A percentile compares a stretch with the other conserved stretches of the same genome.
Evolutionary conservation across 768 basidiomycete genomes (phyloP).

Genomic region (Calocybe indica): DNA sequence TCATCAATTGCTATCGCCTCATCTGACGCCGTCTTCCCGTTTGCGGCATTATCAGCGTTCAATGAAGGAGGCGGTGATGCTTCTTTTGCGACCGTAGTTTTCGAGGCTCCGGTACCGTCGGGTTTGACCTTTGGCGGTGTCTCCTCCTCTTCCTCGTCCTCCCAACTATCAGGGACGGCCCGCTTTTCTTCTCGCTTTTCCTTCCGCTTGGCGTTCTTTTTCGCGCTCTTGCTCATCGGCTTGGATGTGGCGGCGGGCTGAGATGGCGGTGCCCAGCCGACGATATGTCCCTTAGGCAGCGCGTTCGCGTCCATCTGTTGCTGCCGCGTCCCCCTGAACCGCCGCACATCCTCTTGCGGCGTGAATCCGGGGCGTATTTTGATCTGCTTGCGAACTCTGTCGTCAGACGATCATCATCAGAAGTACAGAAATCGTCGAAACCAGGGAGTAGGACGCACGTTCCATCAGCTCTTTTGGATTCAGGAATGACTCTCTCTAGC

Average conservation of each 20-base stretch:
- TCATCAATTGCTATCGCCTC: no score
- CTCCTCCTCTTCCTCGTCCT: constrained; percentile 58
- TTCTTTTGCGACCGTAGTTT: constrained; percentile 12
- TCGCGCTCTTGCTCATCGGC: constrained; percentile 73
- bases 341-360: constrained; percentile 89
- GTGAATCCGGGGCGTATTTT: constrained; percentile 92
- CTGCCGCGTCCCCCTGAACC: constrained; percentile 77
- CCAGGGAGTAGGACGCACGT: constrained; percentile 47
- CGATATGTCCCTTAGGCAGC: constrained; percentile 73
- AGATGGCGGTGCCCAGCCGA: constrained; percentile 72
- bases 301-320: constrained; percentile 59
- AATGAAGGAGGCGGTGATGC: constrained; percentile 17
- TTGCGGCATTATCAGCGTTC: no score
- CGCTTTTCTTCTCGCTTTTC: constrained; percentile 61
- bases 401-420: constrained; percentile 3
- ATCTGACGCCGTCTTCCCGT: no score
- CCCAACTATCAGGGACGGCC: constrained; percentile 75
- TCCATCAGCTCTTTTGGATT: constrained; percentile 78
- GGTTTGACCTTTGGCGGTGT: constrained; percentile 4
- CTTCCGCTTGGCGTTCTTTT: constrained; percentile 74
- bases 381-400: constrained; percentile 78
- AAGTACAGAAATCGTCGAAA: constrained; percentile 7
- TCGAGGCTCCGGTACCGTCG: constrained; percentile 4
- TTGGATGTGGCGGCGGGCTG: constrained; percentile 33
- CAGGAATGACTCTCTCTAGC: constrained; percentile 83